Conservation (phyloP, 306 rosid species). For the Cucurbita moschata region DNA sequence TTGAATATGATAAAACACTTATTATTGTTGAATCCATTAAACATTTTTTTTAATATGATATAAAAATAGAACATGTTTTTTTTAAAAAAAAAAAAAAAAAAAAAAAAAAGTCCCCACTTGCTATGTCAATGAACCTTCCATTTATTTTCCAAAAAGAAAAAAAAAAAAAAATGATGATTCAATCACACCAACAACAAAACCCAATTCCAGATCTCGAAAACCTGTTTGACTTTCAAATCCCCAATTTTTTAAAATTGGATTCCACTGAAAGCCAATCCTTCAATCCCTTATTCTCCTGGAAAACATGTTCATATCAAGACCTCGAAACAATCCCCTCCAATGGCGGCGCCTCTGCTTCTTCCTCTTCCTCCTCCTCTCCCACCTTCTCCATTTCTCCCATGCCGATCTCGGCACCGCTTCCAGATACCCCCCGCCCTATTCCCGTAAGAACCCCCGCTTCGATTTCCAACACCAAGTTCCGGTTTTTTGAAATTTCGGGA, state of each 20-base stretch:
- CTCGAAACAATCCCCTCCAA: background rate
- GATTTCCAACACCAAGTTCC: background rate
- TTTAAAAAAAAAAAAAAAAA: background rate
- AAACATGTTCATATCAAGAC: background rate
- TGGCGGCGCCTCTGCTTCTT: background rate
- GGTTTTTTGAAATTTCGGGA: background rate
- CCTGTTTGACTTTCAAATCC: background rate
- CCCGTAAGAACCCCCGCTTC: slow-evolving; percentile 27
- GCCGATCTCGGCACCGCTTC: slow-evolving; percentile 66
- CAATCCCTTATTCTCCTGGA: no score
- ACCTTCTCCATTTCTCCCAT: slow-evolving; percentile 5
- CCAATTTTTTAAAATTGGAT: no score
- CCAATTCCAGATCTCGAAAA: background rate
- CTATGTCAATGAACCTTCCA: background rate
- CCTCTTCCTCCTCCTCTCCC: background rate
- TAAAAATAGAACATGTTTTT: no score
- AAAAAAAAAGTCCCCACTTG: background rate
- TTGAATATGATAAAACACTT: no score
- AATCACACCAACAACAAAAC: background rate
- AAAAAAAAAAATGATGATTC: background rate
- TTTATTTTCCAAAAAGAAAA: no score
- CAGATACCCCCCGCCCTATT: slow-evolving; percentile 49
- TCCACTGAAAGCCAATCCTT: no score
- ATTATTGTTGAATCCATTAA: no score
- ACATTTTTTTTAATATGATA: no score